Evolutionary conservation across 2,329 filamentous ascomycete genomes (phyloP).

Genomic region (Penicillium sp.): DNA sequence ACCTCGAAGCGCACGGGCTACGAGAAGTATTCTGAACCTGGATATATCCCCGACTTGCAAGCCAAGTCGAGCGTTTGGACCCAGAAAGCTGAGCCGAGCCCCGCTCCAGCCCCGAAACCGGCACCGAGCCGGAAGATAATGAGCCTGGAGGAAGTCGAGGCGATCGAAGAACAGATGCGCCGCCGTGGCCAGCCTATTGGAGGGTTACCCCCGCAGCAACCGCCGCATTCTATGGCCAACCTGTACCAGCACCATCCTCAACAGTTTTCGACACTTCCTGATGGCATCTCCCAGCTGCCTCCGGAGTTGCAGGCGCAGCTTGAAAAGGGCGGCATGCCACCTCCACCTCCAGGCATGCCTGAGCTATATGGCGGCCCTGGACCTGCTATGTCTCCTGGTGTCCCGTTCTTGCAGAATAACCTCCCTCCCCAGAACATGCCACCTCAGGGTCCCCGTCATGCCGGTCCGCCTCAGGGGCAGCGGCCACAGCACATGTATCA

Average conservation of each 20-base stretch:
- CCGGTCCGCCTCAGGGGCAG: slow-evolving; percentile 32
- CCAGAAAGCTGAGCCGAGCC: slow-evolving; percentile 29
- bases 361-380: slow-evolving; percentile 43
- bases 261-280: slow-evolving; percentile 29
- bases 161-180: slow-evolving; percentile 87
- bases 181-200: slow-evolving; percentile 49
- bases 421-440: slow-evolving; percentile 48
- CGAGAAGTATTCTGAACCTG: slow-evolving; percentile 80
- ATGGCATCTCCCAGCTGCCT: slow-evolving; percentile 34
- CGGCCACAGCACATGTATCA: slow-evolving; percentile 34
- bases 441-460: slow-evolving; percentile 36
- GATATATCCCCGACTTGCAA: slow-evolving; percentile 82
- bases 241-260: slow-evolving; percentile 31
- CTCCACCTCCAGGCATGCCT: slow-evolving; percentile 38
- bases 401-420: slow-evolving; percentile 57
- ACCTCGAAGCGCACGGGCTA: slow-evolving; percentile 75
- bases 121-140: slow-evolving; percentile 67
- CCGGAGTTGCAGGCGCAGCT: slow-evolving; percentile 46
- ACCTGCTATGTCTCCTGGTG: slow-evolving; percentile 39
- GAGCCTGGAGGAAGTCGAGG: slow-evolving; percentile 95
- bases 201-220: slow-evolving; percentile 24
- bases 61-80: slow-evolving; percentile 91
- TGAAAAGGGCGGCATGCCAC: slow-evolving; percentile 31
- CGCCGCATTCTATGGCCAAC: slow-evolving; percentile 28
- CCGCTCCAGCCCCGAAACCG: slow-evolving; percentile 16